Evolutionary conservation across 2,329 filamentous ascomycete species (phyloP).

Genomic region (Aureobasidium vineae): DNA sequence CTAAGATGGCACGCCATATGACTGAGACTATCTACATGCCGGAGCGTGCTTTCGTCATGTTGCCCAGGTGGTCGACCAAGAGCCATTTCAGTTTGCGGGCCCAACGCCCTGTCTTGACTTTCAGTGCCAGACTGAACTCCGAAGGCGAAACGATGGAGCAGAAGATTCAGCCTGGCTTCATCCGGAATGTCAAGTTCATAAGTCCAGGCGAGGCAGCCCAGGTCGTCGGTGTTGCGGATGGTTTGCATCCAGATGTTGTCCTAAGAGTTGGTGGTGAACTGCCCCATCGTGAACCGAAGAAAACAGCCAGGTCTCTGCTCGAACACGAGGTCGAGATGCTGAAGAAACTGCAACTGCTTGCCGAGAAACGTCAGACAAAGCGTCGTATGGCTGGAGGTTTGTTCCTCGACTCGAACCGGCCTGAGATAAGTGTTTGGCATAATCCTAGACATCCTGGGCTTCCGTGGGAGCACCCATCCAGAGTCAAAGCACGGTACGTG

Average conservation of each 20-base stretch:
- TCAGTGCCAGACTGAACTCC: conserved; percentile 56
- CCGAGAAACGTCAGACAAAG: conserved; percentile 36
- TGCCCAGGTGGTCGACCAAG: conserved; percentile 52
- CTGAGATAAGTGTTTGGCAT: conserved; percentile 42
- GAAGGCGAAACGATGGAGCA: conserved; percentile 55
- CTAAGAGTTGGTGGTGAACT: conserved; percentile 39
- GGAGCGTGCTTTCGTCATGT: conserved; percentile 57
- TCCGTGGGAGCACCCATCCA: conserved; percentile 44
- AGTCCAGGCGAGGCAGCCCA: conserved; percentile 45
- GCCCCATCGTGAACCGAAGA: conserved; percentile 29
- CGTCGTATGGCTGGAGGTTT: conserved; percentile 43
- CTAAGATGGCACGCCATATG: conserved; percentile 60
- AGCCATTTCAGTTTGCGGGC: conserved; percentile 54
- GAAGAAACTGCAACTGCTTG: conserved; percentile 37
- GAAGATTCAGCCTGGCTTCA: conserved; percentile 53
- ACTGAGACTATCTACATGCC: conserved; percentile 58
- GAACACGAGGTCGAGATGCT: conserved; percentile 28
- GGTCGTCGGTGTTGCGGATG: conserved; percentile 19
- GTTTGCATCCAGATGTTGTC: conserved; percentile 30
- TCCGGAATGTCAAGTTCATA: conserved; percentile 56
- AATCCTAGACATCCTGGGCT: conserved; percentile 36
- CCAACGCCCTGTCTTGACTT: conserved; percentile 58
- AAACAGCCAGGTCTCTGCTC: conserved; percentile 31
- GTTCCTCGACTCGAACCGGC: conserved; percentile 35
- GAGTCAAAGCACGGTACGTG: conserved; percentile 40